phyloP scores from a whole-genome alignment of 192 early-diverging fungal genomes.

The Coemansia sp. region DNA sequence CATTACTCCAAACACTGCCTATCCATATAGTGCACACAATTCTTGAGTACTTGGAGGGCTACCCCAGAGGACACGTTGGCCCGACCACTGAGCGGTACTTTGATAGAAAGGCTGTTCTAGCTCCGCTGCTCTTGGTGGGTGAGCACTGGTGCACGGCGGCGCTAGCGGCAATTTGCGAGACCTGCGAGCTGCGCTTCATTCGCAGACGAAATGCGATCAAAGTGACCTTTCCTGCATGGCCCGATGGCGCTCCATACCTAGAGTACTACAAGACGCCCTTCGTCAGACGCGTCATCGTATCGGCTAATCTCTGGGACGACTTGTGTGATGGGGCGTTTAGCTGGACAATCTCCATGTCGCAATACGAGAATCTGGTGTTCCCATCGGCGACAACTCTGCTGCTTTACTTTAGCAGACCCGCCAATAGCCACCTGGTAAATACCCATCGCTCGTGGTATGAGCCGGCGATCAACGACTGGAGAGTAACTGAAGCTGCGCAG shows the following conservation, averaged over 20 bases:
- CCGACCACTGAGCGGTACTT: background rate
- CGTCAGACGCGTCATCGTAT: background rate
- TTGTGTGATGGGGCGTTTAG: conserved; percentile 1
- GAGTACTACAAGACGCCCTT: background rate
- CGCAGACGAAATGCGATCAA: background rate
- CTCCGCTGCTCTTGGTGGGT: background rate
- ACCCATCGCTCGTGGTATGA: background rate
- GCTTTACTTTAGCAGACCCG: background rate
- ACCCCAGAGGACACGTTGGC: background rate
- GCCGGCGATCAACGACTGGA: background rate
- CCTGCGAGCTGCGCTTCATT: background rate
- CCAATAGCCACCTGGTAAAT: too few species aligned
- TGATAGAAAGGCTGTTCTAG: background rate
- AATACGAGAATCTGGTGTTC: background rate
- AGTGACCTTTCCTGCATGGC: background rate
- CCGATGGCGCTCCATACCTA: background rate
- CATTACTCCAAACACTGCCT: background rate
- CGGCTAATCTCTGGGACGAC: background rate
- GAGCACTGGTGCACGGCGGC: background rate
- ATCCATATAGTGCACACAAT: background rate
- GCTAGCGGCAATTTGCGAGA: background rate
- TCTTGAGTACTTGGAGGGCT: background rate
- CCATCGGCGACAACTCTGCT: background rate
- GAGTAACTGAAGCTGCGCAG: background rate
- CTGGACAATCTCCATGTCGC: background rate